These are phyloP conservation scores for Escallonia herrerae DNA, from an alignment of 129 eudicot genomes.

Conservation along the genomic window DNA sequence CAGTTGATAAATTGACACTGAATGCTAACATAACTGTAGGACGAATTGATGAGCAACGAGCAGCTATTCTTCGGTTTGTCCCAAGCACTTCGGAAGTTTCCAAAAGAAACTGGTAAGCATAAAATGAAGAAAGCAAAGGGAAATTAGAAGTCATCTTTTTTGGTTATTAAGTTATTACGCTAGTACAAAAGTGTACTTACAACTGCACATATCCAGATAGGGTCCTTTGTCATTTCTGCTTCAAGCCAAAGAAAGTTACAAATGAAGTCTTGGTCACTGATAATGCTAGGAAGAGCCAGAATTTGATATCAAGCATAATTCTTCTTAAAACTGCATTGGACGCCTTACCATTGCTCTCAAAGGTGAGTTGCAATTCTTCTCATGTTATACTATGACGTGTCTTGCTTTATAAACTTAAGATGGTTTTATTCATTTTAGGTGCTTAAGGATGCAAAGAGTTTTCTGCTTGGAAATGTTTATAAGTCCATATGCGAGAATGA, in stretches of 20 bases:
- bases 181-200: slow-evolving; percentile 1
- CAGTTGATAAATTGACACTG: slow-evolving; percentile 1
- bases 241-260: slow-evolving; percentile 84
- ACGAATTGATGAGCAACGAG: slow-evolving; percentile 94
- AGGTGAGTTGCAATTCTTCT: slow-evolving; percentile 33
- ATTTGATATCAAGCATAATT: slow-evolving; percentile 78
- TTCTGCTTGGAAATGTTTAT: slow-evolving; percentile 81
- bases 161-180: not conserved
- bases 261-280: slow-evolving; percentile 60
- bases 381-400: not conserved
- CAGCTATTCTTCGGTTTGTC: slow-evolving; percentile 95
- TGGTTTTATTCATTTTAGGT: slow-evolving; percentile 39
- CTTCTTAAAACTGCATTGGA: slow-evolving; percentile 98
- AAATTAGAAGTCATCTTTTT: not conserved
- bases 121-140: not conserved
- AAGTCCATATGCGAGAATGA: slow-evolving; percentile 74
- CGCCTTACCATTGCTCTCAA: slow-evolving; percentile 88
- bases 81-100: slow-evolving; percentile 94
- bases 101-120: slow-evolving; percentile 87
- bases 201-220: slow-evolving; percentile 50
- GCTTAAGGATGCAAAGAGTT: slow-evolving; percentile 83
- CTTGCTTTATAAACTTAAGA: not conserved
- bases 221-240: slow-evolving; percentile 98
- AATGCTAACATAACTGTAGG: slow-evolving; percentile 39
- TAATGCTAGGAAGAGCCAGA: slow-evolving; percentile 76